Evolutionary conservation across 352 stramenopile species (phyloP).

Genomic region (Phytophthora pseudosyringae): DNA sequence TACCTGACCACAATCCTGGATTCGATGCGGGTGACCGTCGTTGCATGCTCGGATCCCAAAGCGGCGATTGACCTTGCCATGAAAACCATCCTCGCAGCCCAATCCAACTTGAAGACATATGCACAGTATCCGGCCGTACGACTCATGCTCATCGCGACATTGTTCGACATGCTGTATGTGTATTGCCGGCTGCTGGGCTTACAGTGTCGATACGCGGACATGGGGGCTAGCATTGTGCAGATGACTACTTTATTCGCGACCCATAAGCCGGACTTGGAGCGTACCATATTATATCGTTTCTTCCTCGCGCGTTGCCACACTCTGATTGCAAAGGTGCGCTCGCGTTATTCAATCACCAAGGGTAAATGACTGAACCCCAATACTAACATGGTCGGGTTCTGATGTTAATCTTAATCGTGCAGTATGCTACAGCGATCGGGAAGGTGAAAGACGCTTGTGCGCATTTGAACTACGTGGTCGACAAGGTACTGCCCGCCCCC

Average conservation of each 20-base stretch:
- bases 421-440: constrained; percentile 72
- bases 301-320: constrained; percentile 64
- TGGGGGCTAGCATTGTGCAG: constrained; percentile 64
- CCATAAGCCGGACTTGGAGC: constrained; percentile 54
- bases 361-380: neutral
- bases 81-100: constrained; percentile 54
- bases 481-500: constrained; percentile 53
- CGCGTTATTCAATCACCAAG: constrained; percentile 1
- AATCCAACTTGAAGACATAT: constrained; percentile 57
- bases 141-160: constrained; percentile 54
- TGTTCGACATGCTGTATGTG: constrained; percentile 76
- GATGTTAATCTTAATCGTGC: neutral
- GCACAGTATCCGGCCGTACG: constrained; percentile 41
- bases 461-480: constrained; percentile 63
- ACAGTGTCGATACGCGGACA: constrained; percentile 72
- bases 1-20: constrained; percentile 69
- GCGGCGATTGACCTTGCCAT: constrained; percentile 58
- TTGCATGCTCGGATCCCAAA: constrained; percentile 50
- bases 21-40: constrained; percentile 45
- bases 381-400: neutral
- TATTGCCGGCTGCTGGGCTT: constrained; percentile 65
- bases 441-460: constrained; percentile 52
- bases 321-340: constrained; percentile 69
- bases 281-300: constrained; percentile 54
- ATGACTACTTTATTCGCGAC: constrained; percentile 62